Evolutionary conservation across 257 asterid species (phyloP), one percentile per base, ranked within the genome.

Genomic region (Solanum corneliomulleri): DNA sequence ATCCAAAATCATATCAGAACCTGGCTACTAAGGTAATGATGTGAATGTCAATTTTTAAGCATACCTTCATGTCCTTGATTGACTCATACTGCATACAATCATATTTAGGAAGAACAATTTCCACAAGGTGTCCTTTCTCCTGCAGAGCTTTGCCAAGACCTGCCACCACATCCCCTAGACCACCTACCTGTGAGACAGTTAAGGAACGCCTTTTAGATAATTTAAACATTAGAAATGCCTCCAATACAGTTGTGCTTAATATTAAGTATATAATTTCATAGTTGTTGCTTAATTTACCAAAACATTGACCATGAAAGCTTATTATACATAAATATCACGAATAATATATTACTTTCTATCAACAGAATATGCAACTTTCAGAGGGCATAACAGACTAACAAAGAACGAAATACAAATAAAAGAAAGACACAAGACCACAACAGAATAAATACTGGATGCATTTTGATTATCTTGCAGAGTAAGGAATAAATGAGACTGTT

Each of bases 91-190:
- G 91, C 98, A 97, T 93, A 94, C 99, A 95, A 85, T 97, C 99
- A 90, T 97, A 97, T 90, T 95, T 97, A 15, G 99, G 99, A 87
- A 97, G 91, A 88, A 97, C 77, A 91, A 97, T 88, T 92, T 97
- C 99, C 90, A 97, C 98, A 83, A 95, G 98, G 89, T 97, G 99
- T 62, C 98, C 99, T 89, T 93, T 93, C 94, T 91, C 94, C 92
- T 95, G 99, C 90, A 97, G 92, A 15, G 99, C 99, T 91, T 95
- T 97, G 89, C 99, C 91, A 86, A 97, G 96, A 85, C 99, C 98
- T 87, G 99, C 89, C 89, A 95, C 99, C 86, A 97, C 99, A 89
- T 97, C 99, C 82, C 99, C 99, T 87, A 97, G 88, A 86, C 99
- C 99, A 89, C 99, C 99, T 69, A 97, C 99, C 99, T 97, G 84